phyloP scores from a whole-genome alignment of 1,284 basidiomycete species.

The Ustilago nuda region DNA sequence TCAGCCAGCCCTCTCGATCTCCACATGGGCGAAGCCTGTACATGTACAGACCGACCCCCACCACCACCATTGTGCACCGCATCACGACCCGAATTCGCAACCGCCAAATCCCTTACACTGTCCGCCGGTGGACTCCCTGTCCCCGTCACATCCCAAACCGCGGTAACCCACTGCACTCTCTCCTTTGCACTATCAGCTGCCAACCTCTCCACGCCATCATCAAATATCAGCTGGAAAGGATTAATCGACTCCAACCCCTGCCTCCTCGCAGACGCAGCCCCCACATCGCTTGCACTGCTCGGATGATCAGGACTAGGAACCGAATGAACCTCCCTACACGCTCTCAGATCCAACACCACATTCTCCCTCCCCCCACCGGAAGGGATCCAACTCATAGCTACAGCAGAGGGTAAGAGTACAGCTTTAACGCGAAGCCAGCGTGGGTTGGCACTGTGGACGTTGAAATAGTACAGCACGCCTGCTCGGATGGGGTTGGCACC shows the following conservation, averaged over 20 bases:
- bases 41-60: not conserved
- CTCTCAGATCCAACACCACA: constrained; percentile 55
- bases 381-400: constrained; percentile 66
- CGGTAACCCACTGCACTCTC: constrained; percentile 57
- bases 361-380: constrained; percentile 58
- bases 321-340: constrained; percentile 62
- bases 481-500: constrained; percentile 45
- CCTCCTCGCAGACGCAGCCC: constrained; percentile 44
- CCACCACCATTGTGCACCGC: constrained; percentile 1
- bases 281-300: constrained; percentile 47
- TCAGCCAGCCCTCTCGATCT: constrained; percentile 8
- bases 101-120: constrained; percentile 22
- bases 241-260: constrained; percentile 51
- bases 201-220: constrained; percentile 63
- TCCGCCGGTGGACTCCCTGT: constrained; percentile 12
- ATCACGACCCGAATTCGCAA: constrained; percentile 26
- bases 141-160: constrained; percentile 41
- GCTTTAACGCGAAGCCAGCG: constrained; percentile 60
- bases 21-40: constrained; percentile 9
- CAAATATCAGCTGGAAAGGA: constrained; percentile 65
- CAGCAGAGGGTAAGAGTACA: constrained; percentile 50
- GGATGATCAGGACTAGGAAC: constrained; percentile 59
- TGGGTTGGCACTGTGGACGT: constrained; percentile 53
- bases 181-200: constrained; percentile 57
- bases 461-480: constrained; percentile 59